These are phyloP conservation scores for Ministeria vibrans DNA, from an alignment of 78 protist species.

Conservation along the genomic window DNA sequence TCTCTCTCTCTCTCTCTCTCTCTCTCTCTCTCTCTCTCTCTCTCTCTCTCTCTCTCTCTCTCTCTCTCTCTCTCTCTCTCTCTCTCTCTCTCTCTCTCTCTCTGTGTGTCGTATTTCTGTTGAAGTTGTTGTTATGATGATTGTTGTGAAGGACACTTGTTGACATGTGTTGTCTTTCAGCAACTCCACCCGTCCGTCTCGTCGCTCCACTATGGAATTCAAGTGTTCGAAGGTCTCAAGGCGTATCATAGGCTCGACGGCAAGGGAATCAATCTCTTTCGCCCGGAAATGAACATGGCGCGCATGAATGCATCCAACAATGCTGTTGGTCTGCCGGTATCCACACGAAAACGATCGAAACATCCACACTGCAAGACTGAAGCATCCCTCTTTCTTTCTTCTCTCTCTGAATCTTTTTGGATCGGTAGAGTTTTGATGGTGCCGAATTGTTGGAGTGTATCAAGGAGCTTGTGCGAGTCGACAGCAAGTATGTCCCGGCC, in stretches of 20 bases:
- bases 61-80: not conserved
- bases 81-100: no score
- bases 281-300: conserved; percentile 89
- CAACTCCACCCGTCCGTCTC: not conserved
- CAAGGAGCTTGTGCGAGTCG: conserved; percentile 73
- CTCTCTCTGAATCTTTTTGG: not conserved
- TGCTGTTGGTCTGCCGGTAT: conserved; percentile 82
- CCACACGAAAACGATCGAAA: no score
- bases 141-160: not conserved
- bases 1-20: not conserved
- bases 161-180: not conserved
- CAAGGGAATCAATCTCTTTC: conserved; percentile 49
- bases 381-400: not conserved
- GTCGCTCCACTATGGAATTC: not conserved
- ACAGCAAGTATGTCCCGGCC: conserved; percentile 85
- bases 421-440: conserved; percentile 29
- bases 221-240: conserved; percentile 97
- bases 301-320: conserved; percentile 66
- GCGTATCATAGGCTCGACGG: conserved; percentile 74
- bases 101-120: not conserved
- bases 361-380: not conserved
- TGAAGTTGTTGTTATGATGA: not conserved
- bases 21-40: not conserved
- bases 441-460: conserved; percentile 70
- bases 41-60: not conserved